phyloP scores from a whole-genome alignment of 116 monocot species.

The Phalaenopsis hybrid region DNA sequence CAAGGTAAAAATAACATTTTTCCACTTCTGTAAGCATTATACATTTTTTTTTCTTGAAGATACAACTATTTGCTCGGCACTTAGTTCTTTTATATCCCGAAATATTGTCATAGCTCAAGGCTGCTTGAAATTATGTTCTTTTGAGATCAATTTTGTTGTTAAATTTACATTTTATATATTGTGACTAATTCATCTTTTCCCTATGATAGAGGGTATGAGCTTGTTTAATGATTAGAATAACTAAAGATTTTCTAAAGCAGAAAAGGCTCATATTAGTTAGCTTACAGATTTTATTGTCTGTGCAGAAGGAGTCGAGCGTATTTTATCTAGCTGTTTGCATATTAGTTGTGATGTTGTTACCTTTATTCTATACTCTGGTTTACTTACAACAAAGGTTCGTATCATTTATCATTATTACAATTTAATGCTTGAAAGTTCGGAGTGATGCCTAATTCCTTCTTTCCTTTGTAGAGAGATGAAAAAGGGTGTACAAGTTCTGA shows the following conservation, averaged over 20 bases:
- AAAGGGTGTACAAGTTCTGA: slow-evolving; percentile 52
- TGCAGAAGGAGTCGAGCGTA: slow-evolving; percentile 50
- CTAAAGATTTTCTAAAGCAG: not conserved
- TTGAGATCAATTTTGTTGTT: not conserved
- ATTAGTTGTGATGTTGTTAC: slow-evolving; percentile 63
- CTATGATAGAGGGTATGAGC: not conserved
- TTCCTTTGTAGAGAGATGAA: slow-evolving; percentile 47
- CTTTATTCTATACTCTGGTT: slow-evolving; percentile 80
- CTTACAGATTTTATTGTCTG: slow-evolving; percentile 10
- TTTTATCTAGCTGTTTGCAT: slow-evolving; percentile 68
- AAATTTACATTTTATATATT: not conserved
- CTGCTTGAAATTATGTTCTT: not conserved
- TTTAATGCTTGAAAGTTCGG: not conserved
- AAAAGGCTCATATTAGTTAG: not conserved
- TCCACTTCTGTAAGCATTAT: not conserved
- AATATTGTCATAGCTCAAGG: not conserved
- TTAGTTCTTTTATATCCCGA: not conserved
- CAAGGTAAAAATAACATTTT: slow-evolving; percentile 31
- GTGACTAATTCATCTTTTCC: not conserved
- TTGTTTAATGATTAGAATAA: not conserved
- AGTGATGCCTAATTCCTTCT: slow-evolving; percentile 6
- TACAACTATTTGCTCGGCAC: not conserved
- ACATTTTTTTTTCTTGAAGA: not conserved
- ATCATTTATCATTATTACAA: not conserved
- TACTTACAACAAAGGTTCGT: slow-evolving; percentile 71